A percentile compares a stretch with the other conserved stretches of the same genome.
Evolutionary conservation across 106 monocot species (phyloP).

Genomic region (Phalaenopsis equestris): DNA sequence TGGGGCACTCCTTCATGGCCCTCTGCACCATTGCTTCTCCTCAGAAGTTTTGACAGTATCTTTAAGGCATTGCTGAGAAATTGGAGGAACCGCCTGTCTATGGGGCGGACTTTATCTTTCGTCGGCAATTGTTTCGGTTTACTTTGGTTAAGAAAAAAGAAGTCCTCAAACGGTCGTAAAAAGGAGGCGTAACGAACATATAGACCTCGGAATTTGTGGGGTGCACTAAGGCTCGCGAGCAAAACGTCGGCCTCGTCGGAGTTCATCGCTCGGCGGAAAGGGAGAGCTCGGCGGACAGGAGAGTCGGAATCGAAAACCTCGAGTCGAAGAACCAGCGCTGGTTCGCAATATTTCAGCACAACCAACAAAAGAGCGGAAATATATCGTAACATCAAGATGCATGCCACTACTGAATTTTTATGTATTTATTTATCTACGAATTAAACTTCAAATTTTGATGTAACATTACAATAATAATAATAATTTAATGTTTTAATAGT

Average conservation of each 20-base stretch:
- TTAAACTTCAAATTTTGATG: too few relatives aligned
- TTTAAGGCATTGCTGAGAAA: slow-evolving; percentile 50
- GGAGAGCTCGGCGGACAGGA: not conserved
- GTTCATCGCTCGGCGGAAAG: not conserved
- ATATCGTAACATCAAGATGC: too few relatives aligned
- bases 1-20: slow-evolving; percentile 2
- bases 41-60: slow-evolving; percentile 31
- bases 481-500: too few relatives aligned
- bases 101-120: slow-evolving; percentile 21
- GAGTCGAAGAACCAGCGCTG: too few relatives aligned
- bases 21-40: not conserved
- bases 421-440: too few relatives aligned
- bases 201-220: slow-evolving; percentile 7
- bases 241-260: not conserved
- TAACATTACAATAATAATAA: too few relatives aligned
- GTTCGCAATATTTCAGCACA: too few relatives aligned
- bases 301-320: too few relatives aligned
- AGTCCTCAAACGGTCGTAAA: slow-evolving; percentile 31
- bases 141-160: slow-evolving; percentile 24
- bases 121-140: not conserved
- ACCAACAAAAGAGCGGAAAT: too few relatives aligned
- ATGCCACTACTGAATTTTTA: too few relatives aligned
- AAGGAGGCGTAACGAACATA: slow-evolving; percentile 24
- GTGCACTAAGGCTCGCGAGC: not conserved
- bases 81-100: slow-evolving; percentile 55